phyloP scores from a whole-genome alignment of 2,329 filamentous ascomycete species.

The Mariannaea elegans region DNA sequence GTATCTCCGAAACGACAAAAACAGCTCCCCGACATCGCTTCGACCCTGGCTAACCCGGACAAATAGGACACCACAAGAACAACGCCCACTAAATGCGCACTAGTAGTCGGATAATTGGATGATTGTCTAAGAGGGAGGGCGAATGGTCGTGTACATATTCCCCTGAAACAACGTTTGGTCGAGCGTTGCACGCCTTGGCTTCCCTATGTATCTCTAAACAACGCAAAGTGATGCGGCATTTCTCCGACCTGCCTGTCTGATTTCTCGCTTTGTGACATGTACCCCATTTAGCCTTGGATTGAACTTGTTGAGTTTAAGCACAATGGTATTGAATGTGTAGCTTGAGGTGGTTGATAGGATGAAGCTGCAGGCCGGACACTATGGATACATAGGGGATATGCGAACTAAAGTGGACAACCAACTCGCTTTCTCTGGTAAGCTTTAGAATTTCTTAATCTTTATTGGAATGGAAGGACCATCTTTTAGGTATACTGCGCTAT shows the following conservation, averaged over 20 bases:
- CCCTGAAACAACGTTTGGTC: constrained; percentile 45
- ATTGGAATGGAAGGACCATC: too few relatives aligned
- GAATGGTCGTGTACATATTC: constrained; percentile 54
- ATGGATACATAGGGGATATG: too few relatives aligned
- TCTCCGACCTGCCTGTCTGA: constrained; percentile 12
- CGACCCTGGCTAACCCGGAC: constrained; percentile 26
- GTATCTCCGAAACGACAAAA: constrained; percentile 49
- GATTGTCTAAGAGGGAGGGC: constrained; percentile 35
- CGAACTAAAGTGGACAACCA: neutral
- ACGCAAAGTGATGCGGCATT: constrained; percentile 41
- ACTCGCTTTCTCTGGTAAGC: too few relatives aligned
- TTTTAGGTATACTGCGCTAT: too few relatives aligned
- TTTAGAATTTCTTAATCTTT: too few relatives aligned
- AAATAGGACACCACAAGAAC: constrained; percentile 98
- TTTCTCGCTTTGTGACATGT: neutral
- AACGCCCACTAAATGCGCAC: constrained; percentile 82
- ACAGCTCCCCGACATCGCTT: constrained; percentile 1
- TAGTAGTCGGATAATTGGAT: constrained; percentile 31
- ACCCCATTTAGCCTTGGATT: neutral
- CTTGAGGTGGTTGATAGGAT: too few relatives aligned
- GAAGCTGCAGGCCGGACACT: too few relatives aligned
- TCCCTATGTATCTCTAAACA: constrained; percentile 46
- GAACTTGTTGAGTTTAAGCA: neutral
- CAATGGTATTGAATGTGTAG: neutral
- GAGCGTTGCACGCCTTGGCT: constrained; percentile 47